phyloP scores from a whole-genome alignment of 345 rosid genomes.

The Eucalyptus brandiana region DNA sequence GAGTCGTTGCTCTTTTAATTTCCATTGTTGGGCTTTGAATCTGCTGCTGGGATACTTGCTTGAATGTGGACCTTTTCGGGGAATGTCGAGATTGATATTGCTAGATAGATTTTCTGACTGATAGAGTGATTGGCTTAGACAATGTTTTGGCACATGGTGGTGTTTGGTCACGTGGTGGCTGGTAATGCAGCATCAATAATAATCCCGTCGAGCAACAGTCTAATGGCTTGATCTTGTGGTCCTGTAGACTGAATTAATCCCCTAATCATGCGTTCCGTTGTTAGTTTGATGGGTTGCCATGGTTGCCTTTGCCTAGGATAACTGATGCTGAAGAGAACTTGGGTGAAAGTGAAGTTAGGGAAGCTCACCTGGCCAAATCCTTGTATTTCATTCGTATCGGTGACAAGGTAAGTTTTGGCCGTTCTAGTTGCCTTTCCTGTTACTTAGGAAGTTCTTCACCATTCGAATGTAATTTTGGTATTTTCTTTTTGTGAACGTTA shows the following conservation, averaged over 20 bases:
- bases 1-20: background rate
- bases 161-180: background rate
- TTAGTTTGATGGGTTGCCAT: background rate
- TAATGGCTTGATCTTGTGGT: background rate
- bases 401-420: slow-evolving; percentile 47
- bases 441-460: background rate
- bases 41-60: background rate
- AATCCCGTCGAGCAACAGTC: background rate
- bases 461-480: background rate
- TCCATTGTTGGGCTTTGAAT: background rate
- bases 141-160: background rate
- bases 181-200: background rate
- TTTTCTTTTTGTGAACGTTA: background rate
- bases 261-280: background rate
- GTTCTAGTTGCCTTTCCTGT: background rate
- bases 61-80: background rate
- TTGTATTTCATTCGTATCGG: slow-evolving; percentile 73
- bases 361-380: slow-evolving; percentile 96
- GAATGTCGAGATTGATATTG: background rate
- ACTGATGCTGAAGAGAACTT: slow-evolving; percentile 97
- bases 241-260: background rate
- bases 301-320: slow-evolving; percentile 37
- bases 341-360: slow-evolving; percentile 98
- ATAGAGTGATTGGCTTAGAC: background rate
- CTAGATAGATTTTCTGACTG: background rate